Evolutionary conservation across 2,329 filamentous ascomycete genomes (phyloP).

Genomic region (Basipetospora sp.): DNA sequence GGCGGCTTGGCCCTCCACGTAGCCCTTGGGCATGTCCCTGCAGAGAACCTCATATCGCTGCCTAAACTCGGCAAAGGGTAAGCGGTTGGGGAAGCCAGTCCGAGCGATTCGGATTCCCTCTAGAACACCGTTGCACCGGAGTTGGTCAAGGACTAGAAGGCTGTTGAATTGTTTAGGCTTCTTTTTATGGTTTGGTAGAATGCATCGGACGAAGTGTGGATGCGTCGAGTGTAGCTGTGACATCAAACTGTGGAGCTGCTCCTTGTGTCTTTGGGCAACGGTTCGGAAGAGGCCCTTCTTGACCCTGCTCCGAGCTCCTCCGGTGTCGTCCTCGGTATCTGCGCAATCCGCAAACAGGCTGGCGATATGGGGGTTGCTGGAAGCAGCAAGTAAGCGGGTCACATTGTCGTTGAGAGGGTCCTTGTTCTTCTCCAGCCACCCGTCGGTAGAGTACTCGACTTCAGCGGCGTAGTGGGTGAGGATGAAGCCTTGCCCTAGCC

Average conservation of each 20-base stretch:
- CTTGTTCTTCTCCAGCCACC: slow-evolving; percentile 98
- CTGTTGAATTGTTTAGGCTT: slow-evolving; percentile 83
- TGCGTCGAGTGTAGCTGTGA: slow-evolving; percentile 85
- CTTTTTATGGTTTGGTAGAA: slow-evolving; percentile 96
- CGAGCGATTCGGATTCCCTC: slow-evolving; percentile 94
- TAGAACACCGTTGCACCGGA: slow-evolving; percentile 98
- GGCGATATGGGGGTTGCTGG: slow-evolving; percentile 69
- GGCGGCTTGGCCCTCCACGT: slow-evolving; percentile 76
- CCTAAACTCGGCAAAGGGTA: slow-evolving; percentile 85
- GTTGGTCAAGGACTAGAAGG: slow-evolving; percentile 83
- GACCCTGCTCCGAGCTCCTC: slow-evolving; percentile 59
- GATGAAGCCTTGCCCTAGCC: slow-evolving; percentile 81
- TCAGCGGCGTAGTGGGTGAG: slow-evolving; percentile 95
- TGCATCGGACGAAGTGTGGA: slow-evolving; percentile 95
- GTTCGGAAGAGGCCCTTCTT: slow-evolving; percentile 97
- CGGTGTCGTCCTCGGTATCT: slow-evolving; percentile 60
- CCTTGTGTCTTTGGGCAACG: slow-evolving; percentile 91
- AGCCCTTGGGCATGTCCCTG: slow-evolving; percentile 71
- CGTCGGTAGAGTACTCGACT: slow-evolving; percentile 88
- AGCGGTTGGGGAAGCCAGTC: slow-evolving; percentile 87
- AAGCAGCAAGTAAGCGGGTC: slow-evolving; percentile 71
- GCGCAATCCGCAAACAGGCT: slow-evolving; percentile 77
- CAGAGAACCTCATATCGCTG: slow-evolving; percentile 93
- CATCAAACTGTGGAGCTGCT: slow-evolving; percentile 96
- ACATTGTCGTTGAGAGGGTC: slow-evolving; percentile 95